Conservation (phyloP, 306 rosid species). For the Lathyrus aphaca region DNA sequence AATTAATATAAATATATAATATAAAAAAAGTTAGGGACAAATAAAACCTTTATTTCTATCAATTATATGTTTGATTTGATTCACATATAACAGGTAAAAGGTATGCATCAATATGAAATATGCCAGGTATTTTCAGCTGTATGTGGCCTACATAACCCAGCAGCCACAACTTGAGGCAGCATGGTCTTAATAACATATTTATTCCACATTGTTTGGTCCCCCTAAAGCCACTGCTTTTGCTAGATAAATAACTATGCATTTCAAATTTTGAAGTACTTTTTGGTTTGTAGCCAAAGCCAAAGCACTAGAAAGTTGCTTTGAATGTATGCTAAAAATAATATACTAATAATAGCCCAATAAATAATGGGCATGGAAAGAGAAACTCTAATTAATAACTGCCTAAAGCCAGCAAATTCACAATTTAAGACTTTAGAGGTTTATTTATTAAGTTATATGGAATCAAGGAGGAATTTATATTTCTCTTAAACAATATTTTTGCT, state of each 20-base stretch:
- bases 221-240: slow-evolving; percentile 6
- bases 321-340: slow-evolving; percentile 35
- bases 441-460: background rate
- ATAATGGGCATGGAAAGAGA: background rate
- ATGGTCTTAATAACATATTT: background rate
- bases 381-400: background rate
- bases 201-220: slow-evolving; percentile 9
- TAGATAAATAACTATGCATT: slow-evolving; percentile 14
- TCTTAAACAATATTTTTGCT: background rate
- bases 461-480: background rate
- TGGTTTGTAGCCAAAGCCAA: slow-evolving; percentile 14
- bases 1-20: no score
- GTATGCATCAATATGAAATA: background rate
- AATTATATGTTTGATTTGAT: slow-evolving; percentile 7
- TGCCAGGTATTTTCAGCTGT: slow-evolving; percentile 15
- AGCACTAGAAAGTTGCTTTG: slow-evolving; percentile 20
- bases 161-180: slow-evolving; percentile 18
- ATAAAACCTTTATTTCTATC: background rate
- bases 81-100: background rate
- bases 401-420: slow-evolving; percentile 15
- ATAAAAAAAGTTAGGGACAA: no score
- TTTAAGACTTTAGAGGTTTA: background rate
- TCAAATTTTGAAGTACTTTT: slow-evolving; percentile 16
- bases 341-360: background rate
- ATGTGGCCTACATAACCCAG: slow-evolving; percentile 21